Percentiles rank a stretch among this genome's conserved stretches.
These are phyloP conservation scores for Nakazawaea anatomiae DNA, from an alignment of 805 yeast genomes.

Conservation along the genomic window DNA sequence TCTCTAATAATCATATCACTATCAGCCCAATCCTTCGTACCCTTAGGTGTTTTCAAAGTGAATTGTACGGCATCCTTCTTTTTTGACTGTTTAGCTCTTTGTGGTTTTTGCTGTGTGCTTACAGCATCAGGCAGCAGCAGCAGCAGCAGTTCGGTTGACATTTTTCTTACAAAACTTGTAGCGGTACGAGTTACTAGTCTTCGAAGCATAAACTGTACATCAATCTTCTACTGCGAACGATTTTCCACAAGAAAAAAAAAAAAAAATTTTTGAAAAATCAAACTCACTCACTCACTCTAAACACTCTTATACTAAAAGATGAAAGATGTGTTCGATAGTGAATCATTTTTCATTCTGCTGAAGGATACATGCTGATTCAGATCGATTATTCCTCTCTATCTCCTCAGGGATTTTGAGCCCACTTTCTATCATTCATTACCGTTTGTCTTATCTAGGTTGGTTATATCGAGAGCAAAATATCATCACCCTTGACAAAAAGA, in stretches of 20 bases:
- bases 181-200: background rate
- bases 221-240: too few relatives aligned
- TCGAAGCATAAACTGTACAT: slow-evolving; percentile 6
- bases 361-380: too few relatives aligned
- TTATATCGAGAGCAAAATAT: too few relatives aligned
- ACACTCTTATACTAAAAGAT: too few relatives aligned
- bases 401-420: too few relatives aligned
- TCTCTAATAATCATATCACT: slow-evolving; percentile 95
- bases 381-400: too few relatives aligned
- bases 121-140: slow-evolving; percentile 1
- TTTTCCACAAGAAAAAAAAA: background rate
- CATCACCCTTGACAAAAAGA: too few relatives aligned
- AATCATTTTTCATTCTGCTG: too few relatives aligned
- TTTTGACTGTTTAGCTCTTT: slow-evolving; percentile 27
- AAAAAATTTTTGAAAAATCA: background rate
- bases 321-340: too few relatives aligned
- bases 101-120: background rate
- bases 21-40: slow-evolving; percentile 98
- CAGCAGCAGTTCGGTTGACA: slow-evolving; percentile 3
- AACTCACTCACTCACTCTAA: background rate
- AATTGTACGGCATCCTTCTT: slow-evolving; percentile 46
- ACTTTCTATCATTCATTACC: too few relatives aligned
- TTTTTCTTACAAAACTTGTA: background rate
- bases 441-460: too few relatives aligned
- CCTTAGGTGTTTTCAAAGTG: slow-evolving; percentile 91